phyloP scores from a whole-genome alignment of 2,329 filamentous ascomycete species.

The Pyrenochaeta sp. region DNA sequence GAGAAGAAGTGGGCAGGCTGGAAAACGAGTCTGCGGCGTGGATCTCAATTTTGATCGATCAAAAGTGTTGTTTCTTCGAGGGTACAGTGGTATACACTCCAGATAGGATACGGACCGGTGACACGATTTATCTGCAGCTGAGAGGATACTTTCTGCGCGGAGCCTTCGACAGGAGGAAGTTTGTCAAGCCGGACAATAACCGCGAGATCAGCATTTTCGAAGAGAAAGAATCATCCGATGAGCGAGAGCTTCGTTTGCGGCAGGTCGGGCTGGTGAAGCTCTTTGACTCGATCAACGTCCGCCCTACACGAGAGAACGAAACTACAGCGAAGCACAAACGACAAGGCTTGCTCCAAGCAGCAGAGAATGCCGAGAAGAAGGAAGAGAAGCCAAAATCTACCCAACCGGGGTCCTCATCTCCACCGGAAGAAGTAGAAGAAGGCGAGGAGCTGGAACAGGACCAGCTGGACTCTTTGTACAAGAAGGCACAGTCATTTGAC shows the following conservation, averaged over 20 bases:
- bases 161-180: conserved; percentile 72
- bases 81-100: conserved; percentile 89
- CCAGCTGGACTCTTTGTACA: conserved; percentile 91
- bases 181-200: conserved; percentile 72
- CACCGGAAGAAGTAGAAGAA: conserved; percentile 74
- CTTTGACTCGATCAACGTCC: conserved; percentile 85
- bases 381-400: conserved; percentile 50
- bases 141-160: conserved; percentile 76
- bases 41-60: conserved; percentile 91
- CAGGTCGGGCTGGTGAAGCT: conserved; percentile 89
- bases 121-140: conserved; percentile 92
- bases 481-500: conserved; percentile 96
- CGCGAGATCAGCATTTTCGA: conserved; percentile 78
- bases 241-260: conserved; percentile 80
- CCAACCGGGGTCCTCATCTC: conserved; percentile 61
- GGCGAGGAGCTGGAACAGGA: conserved; percentile 93
- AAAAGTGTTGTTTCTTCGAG: conserved; percentile 86
- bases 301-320: conserved; percentile 77
- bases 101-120: conserved; percentile 84
- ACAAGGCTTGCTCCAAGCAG: conserved; percentile 85
- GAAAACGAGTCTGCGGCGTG: conserved; percentile 87
- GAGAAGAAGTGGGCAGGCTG: conserved; percentile 84
- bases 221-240: conserved; percentile 83
- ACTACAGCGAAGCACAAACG: conserved; percentile 79
- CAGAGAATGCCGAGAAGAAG: conserved; percentile 81